Evolutionary conservation across 2,329 filamentous ascomycete species (phyloP).

Genomic region (Colletotrichum sp.): DNA sequence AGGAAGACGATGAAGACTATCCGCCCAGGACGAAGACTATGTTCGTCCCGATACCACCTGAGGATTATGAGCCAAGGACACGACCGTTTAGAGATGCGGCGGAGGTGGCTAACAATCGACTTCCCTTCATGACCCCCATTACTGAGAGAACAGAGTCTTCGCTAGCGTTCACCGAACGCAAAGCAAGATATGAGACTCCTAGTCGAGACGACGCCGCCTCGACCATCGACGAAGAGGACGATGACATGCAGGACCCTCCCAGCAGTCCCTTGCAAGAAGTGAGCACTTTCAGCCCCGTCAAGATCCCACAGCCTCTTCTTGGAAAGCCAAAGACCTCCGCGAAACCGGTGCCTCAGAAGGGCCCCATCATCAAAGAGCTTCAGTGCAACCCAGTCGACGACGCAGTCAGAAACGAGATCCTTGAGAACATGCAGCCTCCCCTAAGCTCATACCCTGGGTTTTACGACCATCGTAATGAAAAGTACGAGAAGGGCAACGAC

Average conservation of each 20-base stretch:
- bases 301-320: slow-evolving; percentile 57
- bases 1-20: slow-evolving; percentile 37
- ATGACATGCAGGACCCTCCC: slow-evolving; percentile 45
- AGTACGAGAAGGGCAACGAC: slow-evolving; percentile 71
- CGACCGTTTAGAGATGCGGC: slow-evolving; percentile 81
- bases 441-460: slow-evolving; percentile 80
- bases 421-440: slow-evolving; percentile 75
- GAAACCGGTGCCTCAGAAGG: slow-evolving; percentile 57
- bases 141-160: slow-evolving; percentile 94
- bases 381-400: slow-evolving; percentile 92
- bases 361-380: slow-evolving; percentile 78
- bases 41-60: slow-evolving; percentile 83
- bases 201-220: slow-evolving; percentile 31
- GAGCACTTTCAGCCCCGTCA: slow-evolving; percentile 53
- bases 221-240: slow-evolving; percentile 30
- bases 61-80: slow-evolving; percentile 83
- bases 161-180: slow-evolving; percentile 49
- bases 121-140: slow-evolving; percentile 99
- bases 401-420: slow-evolving; percentile 74
- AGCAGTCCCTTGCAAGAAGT: slow-evolving; percentile 79
- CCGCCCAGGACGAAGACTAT: slow-evolving; percentile 62
- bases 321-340: slow-evolving; percentile 45
- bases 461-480: slow-evolving; percentile 70
- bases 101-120: slow-evolving; percentile 83
- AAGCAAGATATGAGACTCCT: slow-evolving; percentile 22